Base-by-base conservation (phyloP, 2,329 filamentous ascomycete genomes). In the Fusarium sp. region DNA sequence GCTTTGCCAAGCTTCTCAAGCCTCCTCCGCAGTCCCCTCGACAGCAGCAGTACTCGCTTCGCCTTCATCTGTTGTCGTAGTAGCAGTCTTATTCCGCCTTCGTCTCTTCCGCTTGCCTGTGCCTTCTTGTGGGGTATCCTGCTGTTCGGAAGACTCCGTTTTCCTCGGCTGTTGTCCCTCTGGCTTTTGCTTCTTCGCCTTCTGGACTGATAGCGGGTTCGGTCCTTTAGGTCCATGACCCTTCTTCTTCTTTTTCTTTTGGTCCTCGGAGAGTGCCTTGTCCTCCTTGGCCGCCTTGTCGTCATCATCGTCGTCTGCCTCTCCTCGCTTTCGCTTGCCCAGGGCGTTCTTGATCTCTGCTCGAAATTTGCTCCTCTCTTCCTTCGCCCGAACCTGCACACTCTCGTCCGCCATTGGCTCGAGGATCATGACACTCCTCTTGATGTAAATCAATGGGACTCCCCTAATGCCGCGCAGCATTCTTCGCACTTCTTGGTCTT, bases 391-490 rank as follows among this genome's bases (percentile, higher is more conserved):
- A 42, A 86, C 82, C 55, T 85, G 81, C 35, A 83, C 84, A 13
- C 88, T 91, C 50, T 83, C 83, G 35, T 81, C 83, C 15, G 90
- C 88, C 89, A 95, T 92, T 12, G 90, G 90, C 75, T 91, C 86
- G 46, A 81, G 71, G 42, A 81, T 80, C 86, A 94, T 91, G 50
- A 96, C 91, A 60, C 88, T 91, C 53, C 90, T 82, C 64, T 88
- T 88, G 65, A 94, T 90, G 73, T 94, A 94, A 42, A 95, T 85
- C 60, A 94, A 75, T 19, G 91, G 91, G 44, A 92, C 89, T 19
- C 90, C 91, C 24, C 85, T 83, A 19, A 93, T 82, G n/a, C 76
- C 77, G 46, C 91, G 83, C 78, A 94, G 82, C 65, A 80, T 78
- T 42, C 83, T 81, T 65, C 91, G 80, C 41, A 91, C 82, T 38